Base-by-base conservation (phyloP, 2,329 filamentous ascomycete genomes). In the Hypoxylon sp. region DNA sequence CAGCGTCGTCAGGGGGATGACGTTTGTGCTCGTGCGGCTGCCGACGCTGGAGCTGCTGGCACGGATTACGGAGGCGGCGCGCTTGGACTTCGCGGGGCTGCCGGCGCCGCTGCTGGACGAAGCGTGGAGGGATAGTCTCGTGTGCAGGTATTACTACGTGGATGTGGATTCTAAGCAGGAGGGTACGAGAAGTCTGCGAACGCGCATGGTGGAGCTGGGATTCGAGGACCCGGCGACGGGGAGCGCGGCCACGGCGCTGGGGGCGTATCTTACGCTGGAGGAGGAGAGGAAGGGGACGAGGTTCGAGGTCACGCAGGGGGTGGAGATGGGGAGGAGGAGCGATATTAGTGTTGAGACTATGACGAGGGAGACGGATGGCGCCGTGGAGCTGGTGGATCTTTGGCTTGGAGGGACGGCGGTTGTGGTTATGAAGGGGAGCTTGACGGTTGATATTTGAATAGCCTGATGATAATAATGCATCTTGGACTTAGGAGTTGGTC, bases 1-100 rank as follows among this genome's bases (percentile, higher is more conserved):
- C 58, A 88, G 85, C 67, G 86, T 93, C 47, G 90, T 93, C 34
- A 87, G 86, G 46, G 91, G 91, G 49, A 90, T 94, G 88, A 86
- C 86, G 0, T 93, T 93, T 75, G 77, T 87, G n/a, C 83, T 92
- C 30, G 80, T 91, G 13, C 79, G 85, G 68, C 79, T 95, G 20
- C 80, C 85, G 0, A 83, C 81, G 56, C 76, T 92, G 8, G 86
- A 87, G 28, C 81, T 84, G 6, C 80, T 94, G 17, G 81, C 78
- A 4, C 69, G 76, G 11, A 78, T 81, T 2, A 68, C 76, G 28
- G 26, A 30, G 1, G 68, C 69, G 3, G 70, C 74, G 32, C 68
- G 70, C 28, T 72, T 79, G 11, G 71, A 80, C 43, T 75, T 81
- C 67, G 70, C 65, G 8, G 48, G 19, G 2, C 19, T 76, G 6